Base-by-base conservation (phyloP, 2,329 filamentous ascomycete species). In the Septoria petroselini region DNA sequence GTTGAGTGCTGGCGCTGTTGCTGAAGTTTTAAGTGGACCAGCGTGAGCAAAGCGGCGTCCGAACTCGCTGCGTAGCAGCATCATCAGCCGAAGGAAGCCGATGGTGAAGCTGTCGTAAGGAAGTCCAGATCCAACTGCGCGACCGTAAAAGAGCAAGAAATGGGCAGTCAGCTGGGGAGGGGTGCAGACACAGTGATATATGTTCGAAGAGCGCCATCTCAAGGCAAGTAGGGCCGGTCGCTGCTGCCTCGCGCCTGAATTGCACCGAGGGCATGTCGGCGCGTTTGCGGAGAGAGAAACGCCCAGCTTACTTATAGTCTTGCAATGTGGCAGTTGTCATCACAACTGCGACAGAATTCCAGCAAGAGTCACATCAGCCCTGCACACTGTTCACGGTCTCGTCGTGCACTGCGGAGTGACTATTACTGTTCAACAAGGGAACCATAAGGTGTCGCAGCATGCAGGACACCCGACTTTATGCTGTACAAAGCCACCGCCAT, bases 1-100 rank as follows among this genome's bases (percentile, higher is more conserved):
- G 41, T 44, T 46, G 51, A 40, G 45, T 29, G 19, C 30, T 45
- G 38, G 47, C 38, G 37, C 30, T 41, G 18, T 19, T 27, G 41
- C 15, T 23, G 8, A 23, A 31, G 7, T 38, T 41, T 40, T 43
- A 44, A 43, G 53, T 52, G 49, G 46, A 47, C 31, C 46, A 38
- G 23, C n/a, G 50, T 41, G 39, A 7, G 45, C 31, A 34, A 45
- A 15, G 39, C 40, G 30, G 29, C 34, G 43, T 30, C 49, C 48
- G 45, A 46, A 27, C 21, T 34, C 41, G 52, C 41, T 48, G 29
- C 40, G 5, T 38, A 15, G 9, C n/a, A n/a, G n/a, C 14, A 17
- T 38, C 15, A 17, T 17, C 14, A 7, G 41, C 15, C 23, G 9
- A 21, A 6, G 5, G 9, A 17, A 19, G 17, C 5, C 7, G 5